Base-by-base conservation (phyloP, 2,329 filamentous ascomycete species). In the Xylaria sp. region DNA sequence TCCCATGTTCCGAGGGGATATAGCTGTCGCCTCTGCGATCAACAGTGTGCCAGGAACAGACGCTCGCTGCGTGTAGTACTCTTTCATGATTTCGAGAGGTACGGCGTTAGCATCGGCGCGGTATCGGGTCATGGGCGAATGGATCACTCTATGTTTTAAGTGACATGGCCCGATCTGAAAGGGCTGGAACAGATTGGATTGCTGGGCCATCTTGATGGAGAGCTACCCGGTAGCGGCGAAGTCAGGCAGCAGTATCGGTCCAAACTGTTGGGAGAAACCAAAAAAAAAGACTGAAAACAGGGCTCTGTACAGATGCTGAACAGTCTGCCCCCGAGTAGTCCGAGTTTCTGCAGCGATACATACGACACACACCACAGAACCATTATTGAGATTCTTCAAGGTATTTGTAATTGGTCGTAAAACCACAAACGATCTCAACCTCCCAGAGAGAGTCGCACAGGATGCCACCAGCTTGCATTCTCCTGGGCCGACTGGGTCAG, bases 11-110 rank as follows among this genome's bases (percentile, higher is more conserved):
- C 74, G 72, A 3, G 74, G 69, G 0, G 79, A 76, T 63, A 84
- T 78, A 54, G 79, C 74, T 6, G 80, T 81, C 1, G 76, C 82
- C 71, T 86, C 84, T 7, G 78, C 79, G 63, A 86, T 79, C 39
- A 86, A 72, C 3, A 87, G 70, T 1, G 69, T 70, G 7, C 68
- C 68, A 11, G 68, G 68, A 1, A 67, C 60, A 13, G 65, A 64
- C 16, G 64, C 68, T 16, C 69, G 67, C 47, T 71, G 69, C 50
- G 61, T 53, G 53, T 71, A 71, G 47, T 71, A 71, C 42, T 69
- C 65, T 56, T 71, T 69, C 35, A 73, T 71, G 18, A 79, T 66
- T 1, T 64, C 60, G 2, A 63, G 59, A 3, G 76, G 67, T 77
- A 80, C 50, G 76, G 77, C 59, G 71, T 76, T 63, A 6, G 71